phyloP scores from a whole-genome alignment of 495 filamentous ascomycete genomes.

The Podospora pseudopauciseta region DNA sequence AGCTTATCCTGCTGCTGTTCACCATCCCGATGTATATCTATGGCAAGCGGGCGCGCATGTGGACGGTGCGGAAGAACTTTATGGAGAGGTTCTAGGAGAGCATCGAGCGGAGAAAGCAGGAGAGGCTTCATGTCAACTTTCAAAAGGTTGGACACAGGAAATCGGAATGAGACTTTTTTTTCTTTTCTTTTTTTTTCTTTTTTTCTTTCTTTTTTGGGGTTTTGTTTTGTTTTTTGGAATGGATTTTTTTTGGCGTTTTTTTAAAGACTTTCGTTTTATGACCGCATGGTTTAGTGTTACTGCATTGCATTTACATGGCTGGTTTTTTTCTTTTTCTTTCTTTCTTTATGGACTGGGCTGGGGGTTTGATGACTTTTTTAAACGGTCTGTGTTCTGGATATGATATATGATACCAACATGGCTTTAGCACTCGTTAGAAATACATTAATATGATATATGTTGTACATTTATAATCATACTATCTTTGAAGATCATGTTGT shows the following conservation, averaged over 20 bases:
- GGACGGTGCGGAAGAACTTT: conserved; percentile 83
- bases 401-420: conserved; percentile 4
- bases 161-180: background rate
- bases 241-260: background rate
- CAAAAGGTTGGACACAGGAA: background rate
- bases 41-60: conserved; percentile 93
- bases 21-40: conserved; percentile 96
- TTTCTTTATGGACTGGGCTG: background rate
- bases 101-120: background rate
- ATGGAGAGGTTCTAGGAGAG: conserved; percentile 75
- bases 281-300: background rate
- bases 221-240: too few relatives aligned
- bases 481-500: background rate
- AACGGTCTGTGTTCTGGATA: background rate
- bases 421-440: background rate
- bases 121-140: conserved; percentile 3
- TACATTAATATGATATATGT: background rate
- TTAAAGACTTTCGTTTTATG: background rate
- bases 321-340: background rate
- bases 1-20: conserved; percentile 67
- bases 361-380: background rate
- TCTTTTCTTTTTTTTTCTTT: background rate
- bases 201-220: background rate
- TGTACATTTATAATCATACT: background rate
- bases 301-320: conserved; percentile 4